Base-by-base conservation (phyloP, 441 rosid genomes). In the Adansonia gregorii region DNA sequence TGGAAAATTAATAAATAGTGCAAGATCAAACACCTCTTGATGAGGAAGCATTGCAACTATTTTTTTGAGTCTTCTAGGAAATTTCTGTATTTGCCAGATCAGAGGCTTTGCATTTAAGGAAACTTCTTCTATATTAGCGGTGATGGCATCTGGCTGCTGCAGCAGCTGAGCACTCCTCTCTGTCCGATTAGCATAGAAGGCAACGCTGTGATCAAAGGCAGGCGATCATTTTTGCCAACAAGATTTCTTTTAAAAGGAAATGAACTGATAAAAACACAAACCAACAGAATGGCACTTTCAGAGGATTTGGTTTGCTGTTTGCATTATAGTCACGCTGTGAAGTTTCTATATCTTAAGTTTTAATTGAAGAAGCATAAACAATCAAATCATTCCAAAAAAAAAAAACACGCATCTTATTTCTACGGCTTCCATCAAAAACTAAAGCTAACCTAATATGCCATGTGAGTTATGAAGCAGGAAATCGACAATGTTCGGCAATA, bases 21-120 rank as follows among this genome's bases (percentile, higher is more conserved):
- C 45, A 75, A 52, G 69, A 82, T 45, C 52, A 63, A 77, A 74
- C 84, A 85, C 98, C 96, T 94, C 97, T 85, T 91, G 98, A 81
- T 93, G 91, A 72, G 97, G 97, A 79, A 94, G 80, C 94, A 80
- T 89, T 71, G 87, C 91, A 77, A 94, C 83, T 63, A 94, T 83
- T 72, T 87, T 89, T 77, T 86, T 93, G 20, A 96, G 71, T 85
- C 87, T 90, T 85, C 87, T 87, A 24, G 99, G 94, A 76, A 96
- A 78, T 87, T 89, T 93, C 76, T 80, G 87, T 69, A 96, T 75
- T 67, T 89, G 85, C 73, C 80, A 86, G 81, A 91, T 83, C 73
- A 96, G 67, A 73, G 98, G 97, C 83, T 89, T 91, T 68, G 91
- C 79, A 80, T 79, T 88, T 65, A 90, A 85, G 66, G 97, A 91